Evolutionary conservation across 192 early-diverging fungal genomes (phyloP), one percentile per base, ranked within the genome.

Genomic region (Linnemannia exigua): DNA sequence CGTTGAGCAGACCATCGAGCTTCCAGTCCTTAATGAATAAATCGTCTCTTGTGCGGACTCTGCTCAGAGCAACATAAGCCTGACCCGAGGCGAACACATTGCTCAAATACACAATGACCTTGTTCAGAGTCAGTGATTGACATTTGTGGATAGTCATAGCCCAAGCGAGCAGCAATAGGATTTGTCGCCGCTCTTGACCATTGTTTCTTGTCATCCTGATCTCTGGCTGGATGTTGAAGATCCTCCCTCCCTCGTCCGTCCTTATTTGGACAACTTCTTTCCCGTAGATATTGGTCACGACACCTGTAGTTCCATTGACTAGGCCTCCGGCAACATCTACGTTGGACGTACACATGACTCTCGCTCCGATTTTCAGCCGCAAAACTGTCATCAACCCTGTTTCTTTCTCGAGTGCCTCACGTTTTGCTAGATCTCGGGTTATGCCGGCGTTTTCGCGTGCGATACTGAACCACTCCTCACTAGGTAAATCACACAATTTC

Each of bases 261-360:
- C 68, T 20, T 50, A 78, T 68, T 16, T 70, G 67, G 2, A 70
- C 36, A 7, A 70, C 51, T 15, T 54, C 0, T 58, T 66, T 22
- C 51, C 25, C 51, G 2, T 50, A 16, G 22, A 72, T 69, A 0
- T 25, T 0, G 1, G 48, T 68, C 19, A 78, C 76, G 19, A 54
- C 51, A 0, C 67, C 76, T n/a, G 50, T 70, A 20, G 76, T 70
- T 19, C 76, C 76, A n/a, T 78, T 78, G 1, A 78, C 76, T 50
- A 78, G 46, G 15, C 68, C 67, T 9, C 50, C 48, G 14, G 67
- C 76, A 54, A 70, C 67, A 35, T 70, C 37, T 2, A 77, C 50
- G 11, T 77, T 77, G 16, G 76, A 77, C 12, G 76, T 77, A 46
- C 67, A 69, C 67, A 77, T 77, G 22, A 77, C 76, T 58, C 68